These are phyloP conservation scores for Pythium diclinum DNA, from an alignment of 352 stramenopile genomes.

Conservation along the genomic window DNA sequence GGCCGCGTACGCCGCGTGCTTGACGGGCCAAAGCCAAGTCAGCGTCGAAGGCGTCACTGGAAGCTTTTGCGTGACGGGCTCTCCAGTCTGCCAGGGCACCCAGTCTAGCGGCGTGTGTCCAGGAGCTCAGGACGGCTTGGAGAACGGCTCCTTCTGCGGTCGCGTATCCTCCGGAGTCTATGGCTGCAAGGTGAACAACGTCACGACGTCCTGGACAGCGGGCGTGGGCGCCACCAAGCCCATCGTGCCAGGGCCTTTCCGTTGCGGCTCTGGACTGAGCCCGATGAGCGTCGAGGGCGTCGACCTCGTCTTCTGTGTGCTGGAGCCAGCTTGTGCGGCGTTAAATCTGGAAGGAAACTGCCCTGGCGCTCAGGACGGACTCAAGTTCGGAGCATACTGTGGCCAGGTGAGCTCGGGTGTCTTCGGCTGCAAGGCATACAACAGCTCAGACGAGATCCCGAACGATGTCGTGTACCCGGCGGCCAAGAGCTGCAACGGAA, in stretches of 20 bases:
- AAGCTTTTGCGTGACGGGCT: not conserved
- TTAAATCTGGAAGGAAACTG: conserved; percentile 2
- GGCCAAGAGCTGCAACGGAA: not conserved
- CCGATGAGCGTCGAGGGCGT: conserved; percentile 17
- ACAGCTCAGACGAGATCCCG: not conserved
- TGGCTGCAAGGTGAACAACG: not conserved
- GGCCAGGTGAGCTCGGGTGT: conserved; percentile 3
- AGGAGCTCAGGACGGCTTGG: not conserved
- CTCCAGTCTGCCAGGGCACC: not conserved
- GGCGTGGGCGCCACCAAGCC: not conserved
- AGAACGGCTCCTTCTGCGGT: not conserved
- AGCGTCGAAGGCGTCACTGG: not conserved
- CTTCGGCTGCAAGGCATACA: conserved; percentile 12
- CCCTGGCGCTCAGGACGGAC: not conserved
- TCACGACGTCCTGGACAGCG: not conserved
- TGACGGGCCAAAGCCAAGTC: not conserved
- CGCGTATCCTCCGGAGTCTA: not conserved
- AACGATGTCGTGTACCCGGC: not conserved
- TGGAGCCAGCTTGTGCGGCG: not conserved
- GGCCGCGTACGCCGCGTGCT: not conserved
- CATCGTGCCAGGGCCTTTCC: not conserved
- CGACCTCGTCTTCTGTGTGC: conserved; percentile 3
- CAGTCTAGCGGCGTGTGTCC: not conserved
- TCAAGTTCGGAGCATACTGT: conserved; percentile 3
- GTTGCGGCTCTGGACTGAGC: not conserved